Evolutionary conservation across 2,329 filamentous ascomycete genomes (phyloP), one percentile per base, ranked within the genome.

Genomic region (Aureobasidium uvarum): DNA sequence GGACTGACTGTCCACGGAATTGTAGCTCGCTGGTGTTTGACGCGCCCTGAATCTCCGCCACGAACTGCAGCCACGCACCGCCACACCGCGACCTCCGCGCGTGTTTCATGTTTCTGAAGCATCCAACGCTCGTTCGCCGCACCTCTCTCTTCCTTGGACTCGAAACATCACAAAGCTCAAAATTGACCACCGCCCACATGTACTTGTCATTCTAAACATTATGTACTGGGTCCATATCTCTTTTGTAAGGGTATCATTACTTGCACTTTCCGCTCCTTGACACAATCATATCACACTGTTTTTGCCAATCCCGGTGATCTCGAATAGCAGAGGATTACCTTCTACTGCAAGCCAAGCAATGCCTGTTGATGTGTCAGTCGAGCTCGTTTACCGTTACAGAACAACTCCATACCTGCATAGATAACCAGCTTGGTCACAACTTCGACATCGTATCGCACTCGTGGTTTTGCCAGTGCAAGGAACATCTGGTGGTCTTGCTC

Each of bases 391-490:
- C 16, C 25, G 1, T 31, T 5, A n/a, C 10, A 20, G 6, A n/a
- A 8, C 20, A 28, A 38, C 20, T 16, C 64, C 20, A 77, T 79
- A 92, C 94, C 95, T 66, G 89, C 85, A 79, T 99, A 99, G 28
- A 99, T 92, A 71, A 99, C 90, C 67, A 99, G 78, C 79, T 97
- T 98, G 5, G 95, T 98, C 43, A 99, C 90, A 45, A 99, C 94
- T 77, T 99, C 95, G n/a, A 98, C 94, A 77, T 99, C 95, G 74
- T 98, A 99, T 71, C 93, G 84, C 67, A 97, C 93, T 70, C 95
- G 86, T 56, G 95, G 92, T 78, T 89, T 91, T 68, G 92, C 88
- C 64, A 98, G 82, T 74, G 84, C 86, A 51, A 88, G 89, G 76
- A 98, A 97, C 76, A 98, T 88, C 74, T 96, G 90, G 70, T 76